These are phyloP conservation scores for Rubroboletus satanas DNA, from an alignment of 768 basidiomycete species.

Conservation along the genomic window DNA sequence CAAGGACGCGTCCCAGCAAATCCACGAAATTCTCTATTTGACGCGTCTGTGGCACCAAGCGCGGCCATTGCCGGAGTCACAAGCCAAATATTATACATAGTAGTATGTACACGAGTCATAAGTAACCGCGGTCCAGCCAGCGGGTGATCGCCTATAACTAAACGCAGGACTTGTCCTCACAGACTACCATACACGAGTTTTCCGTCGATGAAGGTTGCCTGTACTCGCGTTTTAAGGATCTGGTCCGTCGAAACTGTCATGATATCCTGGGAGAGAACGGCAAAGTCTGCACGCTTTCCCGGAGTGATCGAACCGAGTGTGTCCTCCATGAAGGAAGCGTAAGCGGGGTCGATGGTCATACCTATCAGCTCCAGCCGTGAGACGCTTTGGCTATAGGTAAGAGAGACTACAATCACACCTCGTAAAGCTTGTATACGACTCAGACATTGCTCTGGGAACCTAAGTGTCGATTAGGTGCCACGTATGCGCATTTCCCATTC, in stretches of 20 bases:
- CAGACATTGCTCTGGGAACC: constrained; percentile 81
- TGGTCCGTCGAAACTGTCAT: constrained; percentile 57
- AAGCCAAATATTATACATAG: not conserved
- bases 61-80: constrained; percentile 11
- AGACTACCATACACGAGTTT: constrained; percentile 41
- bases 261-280: constrained; percentile 80
- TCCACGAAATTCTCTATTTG: not conserved
- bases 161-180: constrained; percentile 11
- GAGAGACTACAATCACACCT: constrained; percentile 37
- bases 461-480: constrained; percentile 23
- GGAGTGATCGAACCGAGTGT: constrained; percentile 69
- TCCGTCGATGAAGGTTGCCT: constrained; percentile 80
- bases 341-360: constrained; percentile 85
- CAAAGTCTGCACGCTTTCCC: constrained; percentile 83
- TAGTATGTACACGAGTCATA: not conserved
- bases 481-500: not conserved
- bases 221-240: constrained; percentile 65
- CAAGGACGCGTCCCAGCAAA: constrained; percentile 3
- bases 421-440: constrained; percentile 72
- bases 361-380: constrained; percentile 39
- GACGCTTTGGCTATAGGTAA: not conserved
- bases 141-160: not conserved
- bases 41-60: constrained; percentile 24
- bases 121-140: not conserved
- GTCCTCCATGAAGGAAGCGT: constrained; percentile 77